A percentile compares a stretch with the other conserved stretches of the same genome.
Conservation (phyloP, 495 filamentous ascomycete species). For the Penicillium argentinense region DNA sequence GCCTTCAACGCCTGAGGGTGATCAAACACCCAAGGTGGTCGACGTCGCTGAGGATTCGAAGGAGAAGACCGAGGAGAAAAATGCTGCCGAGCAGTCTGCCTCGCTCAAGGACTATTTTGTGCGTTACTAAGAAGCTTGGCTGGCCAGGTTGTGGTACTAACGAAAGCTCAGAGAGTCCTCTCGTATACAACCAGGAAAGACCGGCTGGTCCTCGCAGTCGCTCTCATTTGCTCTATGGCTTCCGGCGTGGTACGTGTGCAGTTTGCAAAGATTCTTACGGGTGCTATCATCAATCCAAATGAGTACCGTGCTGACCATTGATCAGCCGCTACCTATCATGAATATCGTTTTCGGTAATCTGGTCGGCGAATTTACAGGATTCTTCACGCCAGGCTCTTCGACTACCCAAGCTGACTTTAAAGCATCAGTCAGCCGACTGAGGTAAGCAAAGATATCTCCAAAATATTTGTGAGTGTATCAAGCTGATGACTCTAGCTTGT, state of each 20-base stretch:
- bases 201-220: slow-evolving; percentile 60
- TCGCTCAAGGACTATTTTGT: slow-evolving; percentile 6
- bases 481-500: slow-evolving; percentile 15
- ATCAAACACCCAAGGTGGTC: neutral
- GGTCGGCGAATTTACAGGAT: slow-evolving; percentile 36
- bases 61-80: neutral
- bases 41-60: neutral
- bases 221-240: slow-evolving; percentile 59
- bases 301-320: neutral
- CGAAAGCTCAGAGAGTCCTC: slow-evolving; percentile 12
- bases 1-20: neutral
- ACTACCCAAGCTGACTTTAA: slow-evolving; percentile 30
- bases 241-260: slow-evolving; percentile 62
- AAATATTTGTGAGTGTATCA: neutral
- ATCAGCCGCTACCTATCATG: slow-evolving; percentile 45
- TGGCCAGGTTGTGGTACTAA: no score
- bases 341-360: slow-evolving; percentile 47
- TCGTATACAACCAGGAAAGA: slow-evolving; percentile 75
- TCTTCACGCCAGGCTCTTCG: slow-evolving; percentile 23
- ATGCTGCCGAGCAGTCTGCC: neutral
- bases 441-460: slow-evolving; percentile 17
- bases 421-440: slow-evolving; percentile 24
- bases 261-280: no score
- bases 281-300: no score
- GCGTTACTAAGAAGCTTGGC: neutral